These are phyloP conservation scores for Quercus aquifolioides DNA, from an alignment of 306 rosid species.

Conservation along the genomic window DNA sequence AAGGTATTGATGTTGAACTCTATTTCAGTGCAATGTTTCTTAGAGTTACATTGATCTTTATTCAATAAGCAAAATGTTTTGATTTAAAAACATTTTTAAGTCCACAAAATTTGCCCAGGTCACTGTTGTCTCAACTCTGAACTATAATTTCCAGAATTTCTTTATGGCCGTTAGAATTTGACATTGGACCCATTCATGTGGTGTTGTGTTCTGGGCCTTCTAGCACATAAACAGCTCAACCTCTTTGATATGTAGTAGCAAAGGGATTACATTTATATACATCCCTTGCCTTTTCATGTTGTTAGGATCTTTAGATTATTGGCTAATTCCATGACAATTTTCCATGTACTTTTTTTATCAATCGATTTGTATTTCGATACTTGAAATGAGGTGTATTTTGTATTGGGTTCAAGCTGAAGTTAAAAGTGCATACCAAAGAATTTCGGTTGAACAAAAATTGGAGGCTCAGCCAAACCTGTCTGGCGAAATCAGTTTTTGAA, in stretches of 20 bases:
- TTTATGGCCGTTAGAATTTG: background rate
- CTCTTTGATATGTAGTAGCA: background rate
- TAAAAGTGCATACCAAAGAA: no score
- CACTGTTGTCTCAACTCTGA: background rate
- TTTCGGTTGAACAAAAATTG: no score
- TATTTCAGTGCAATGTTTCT: background rate
- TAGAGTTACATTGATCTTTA: background rate
- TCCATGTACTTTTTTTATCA: no score
- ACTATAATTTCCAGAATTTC: background rate
- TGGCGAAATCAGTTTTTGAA: no score
- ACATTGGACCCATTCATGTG: background rate
- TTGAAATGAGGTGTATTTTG: no score
- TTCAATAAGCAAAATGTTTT: background rate
- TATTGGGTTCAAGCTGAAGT: no score
- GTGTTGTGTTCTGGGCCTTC: background rate
- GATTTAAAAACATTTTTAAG: background rate
- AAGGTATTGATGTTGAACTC: slow-evolving; percentile 44
- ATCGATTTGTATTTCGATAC: no score
- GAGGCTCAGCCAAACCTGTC: no score
- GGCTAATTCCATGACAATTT: no score
- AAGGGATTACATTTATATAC: background rate
- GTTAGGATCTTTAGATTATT: no score
- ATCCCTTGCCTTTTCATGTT: background rate
- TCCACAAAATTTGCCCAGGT: background rate
- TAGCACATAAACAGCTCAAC: background rate